Base-by-base conservation (phyloP, 2,329 filamentous ascomycete species). In the Aspergillus quadrilineatus region DNA sequence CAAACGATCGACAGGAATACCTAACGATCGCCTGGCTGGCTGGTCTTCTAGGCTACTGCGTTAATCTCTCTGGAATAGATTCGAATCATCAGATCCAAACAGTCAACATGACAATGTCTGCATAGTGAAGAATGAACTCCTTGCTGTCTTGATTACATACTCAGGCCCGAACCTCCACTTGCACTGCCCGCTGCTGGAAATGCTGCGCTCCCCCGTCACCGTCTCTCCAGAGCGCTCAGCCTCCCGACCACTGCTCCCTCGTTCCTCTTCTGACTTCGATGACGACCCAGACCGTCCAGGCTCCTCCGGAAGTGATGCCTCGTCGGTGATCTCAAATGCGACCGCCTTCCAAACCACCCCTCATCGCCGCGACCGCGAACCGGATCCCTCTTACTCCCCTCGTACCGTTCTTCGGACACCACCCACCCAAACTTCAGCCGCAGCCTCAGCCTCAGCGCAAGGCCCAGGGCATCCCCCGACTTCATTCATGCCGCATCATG, bases 261-360 rank as follows among this genome's bases (percentile, higher is more conserved):
- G 34, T 59, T 69, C 67, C 29, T 42, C 39, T 14, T 22, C 22
- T 14, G 34, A 37, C 34, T 65, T 70, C 53, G 69, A 70, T 52
- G 68, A 73, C 56, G 69, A 67, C 63, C 65, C 67, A 61, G 63
- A 58, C 55, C 74, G 74, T 41, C 73, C 75, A 47, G 70, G 67
- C 59, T 77, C 76, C 43, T 77, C 77, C 57, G 76, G 73, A 60
- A 79, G 77, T 66, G 75, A 78, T 70, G 73, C 76, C 55, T 80
- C 79, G 8, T 73, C 71, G 4, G 68, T 69, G 29, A 73, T 72
- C 10, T 80, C 77, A 45, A 75, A 75, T 64, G 70, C 77, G 56
- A 77, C 75, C 37, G 72, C 72, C 12, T 68, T 71, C 32, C 76
- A 76, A 57, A 68, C 73, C 14, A 69, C 67, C 62, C 67, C 36